Evolutionary conservation across 2,329 filamentous ascomycete genomes (phyloP).

Genomic region (Aureobasidium leucospermi): DNA sequence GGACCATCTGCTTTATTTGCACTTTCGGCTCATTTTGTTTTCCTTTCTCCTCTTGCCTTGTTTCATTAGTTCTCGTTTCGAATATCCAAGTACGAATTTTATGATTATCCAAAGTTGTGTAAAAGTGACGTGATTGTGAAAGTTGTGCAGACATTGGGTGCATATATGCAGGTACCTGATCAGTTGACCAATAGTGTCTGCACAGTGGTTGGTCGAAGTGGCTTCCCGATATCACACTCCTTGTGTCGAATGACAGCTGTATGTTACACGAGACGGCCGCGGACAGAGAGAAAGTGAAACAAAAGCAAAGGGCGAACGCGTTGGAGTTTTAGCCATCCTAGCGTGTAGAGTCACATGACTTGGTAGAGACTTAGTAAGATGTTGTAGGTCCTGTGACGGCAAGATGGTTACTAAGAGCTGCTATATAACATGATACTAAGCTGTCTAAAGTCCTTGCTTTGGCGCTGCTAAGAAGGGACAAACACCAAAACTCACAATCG

Average conservation of each 20-base stretch:
- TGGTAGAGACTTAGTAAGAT: slow-evolving; percentile 13
- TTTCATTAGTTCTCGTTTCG: not conserved
- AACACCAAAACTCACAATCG: not conserved
- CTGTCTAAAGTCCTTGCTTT: not conserved
- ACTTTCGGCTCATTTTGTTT: too few species aligned
- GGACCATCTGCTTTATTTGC: too few species aligned
- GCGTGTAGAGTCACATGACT: slow-evolving; percentile 8
- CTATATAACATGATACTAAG: slow-evolving; percentile 2
- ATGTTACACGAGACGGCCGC: not conserved
- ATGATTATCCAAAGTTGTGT: not conserved
- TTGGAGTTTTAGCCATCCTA: slow-evolving; percentile 9
- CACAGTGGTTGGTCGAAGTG: not conserved
- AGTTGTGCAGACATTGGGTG: not conserved
- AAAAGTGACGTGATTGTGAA: not conserved
- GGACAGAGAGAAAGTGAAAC: not conserved
- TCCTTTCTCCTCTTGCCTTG: not conserved
- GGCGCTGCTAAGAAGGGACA: not conserved
- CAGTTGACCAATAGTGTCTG: not conserved
- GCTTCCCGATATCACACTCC: not conserved
- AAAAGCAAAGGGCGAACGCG: not conserved
- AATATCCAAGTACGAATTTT: not conserved
- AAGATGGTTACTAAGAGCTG: not conserved
- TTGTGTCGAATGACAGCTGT: not conserved
- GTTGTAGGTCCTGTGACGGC: slow-evolving; percentile 12
- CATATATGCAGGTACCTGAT: slow-evolving; percentile 5